Base-by-base conservation (phyloP, 2,329 filamentous ascomycete genomes). In the Cercospora janseana region DNA sequence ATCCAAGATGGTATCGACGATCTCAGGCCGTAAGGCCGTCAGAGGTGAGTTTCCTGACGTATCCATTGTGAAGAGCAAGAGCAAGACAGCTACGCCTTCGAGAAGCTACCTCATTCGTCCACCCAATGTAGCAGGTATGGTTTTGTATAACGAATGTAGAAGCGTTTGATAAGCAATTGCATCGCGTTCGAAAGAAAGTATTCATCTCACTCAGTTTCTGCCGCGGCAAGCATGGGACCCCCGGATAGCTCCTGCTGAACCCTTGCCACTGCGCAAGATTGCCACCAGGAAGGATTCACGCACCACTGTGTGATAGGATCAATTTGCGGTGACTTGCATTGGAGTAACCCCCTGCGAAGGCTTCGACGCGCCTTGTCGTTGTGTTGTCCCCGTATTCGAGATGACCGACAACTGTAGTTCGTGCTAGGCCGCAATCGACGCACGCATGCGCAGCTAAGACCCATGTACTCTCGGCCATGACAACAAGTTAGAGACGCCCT, bases 1-100 rank as follows among this genome's bases (percentile, higher is more conserved):
- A 20, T 34, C 28, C n/a, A 49, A 38, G n/a, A 49, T 26, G 12
- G 12, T 45, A 27, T 24, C 26, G 26, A 15, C n/a, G 41, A 42
- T 26, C n/a, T 26, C 21, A n/a, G 27, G 27, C 27, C 27, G 27
- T 29, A n/a, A 29, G 27, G 27, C 27, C 27, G 6, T 29, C 27
- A n/a, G 27, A 29, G 27, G 27, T 42, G 10, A 26, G n/a, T 26
- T 10, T 42, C 38, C 20, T 26, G 20, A 4, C 10, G 21, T 37
- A 9, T 37, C 32, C 27, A 29, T 29, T 29, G 27, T 29, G 27
- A 29, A 29, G 9, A 29, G 27, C 27, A 29, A 29, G 27, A 29
- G 27, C 27, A n/a, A 29, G 27, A 29, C 27, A 29, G 27, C 27
- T 29, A 29, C 27, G 27, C 27, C 27, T 29, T 29, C 9, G 27